Evolutionary conservation across 495 filamentous ascomycete genomes (phyloP).

Genomic region (Ascobolus immersus): DNA sequence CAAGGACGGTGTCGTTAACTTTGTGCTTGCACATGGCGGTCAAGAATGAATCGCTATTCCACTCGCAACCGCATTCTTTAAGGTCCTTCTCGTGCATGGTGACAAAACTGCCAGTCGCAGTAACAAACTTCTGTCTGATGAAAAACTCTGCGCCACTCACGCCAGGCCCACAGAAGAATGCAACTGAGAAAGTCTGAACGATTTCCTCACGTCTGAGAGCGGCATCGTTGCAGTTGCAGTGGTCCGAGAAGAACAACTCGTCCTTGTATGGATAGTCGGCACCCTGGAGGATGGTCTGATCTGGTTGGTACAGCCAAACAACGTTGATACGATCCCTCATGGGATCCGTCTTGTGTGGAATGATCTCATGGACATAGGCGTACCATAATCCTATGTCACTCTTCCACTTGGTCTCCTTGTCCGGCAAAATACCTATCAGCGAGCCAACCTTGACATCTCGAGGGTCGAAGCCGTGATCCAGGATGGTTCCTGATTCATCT

Average conservation of each 20-base stretch:
- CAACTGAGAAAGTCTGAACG: constrained; percentile 25
- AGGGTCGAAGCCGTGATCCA: background rate
- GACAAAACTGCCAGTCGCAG: constrained; percentile 26
- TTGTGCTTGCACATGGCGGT: constrained; percentile 12
- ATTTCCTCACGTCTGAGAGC: constrained; percentile 26
- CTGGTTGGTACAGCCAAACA: constrained; percentile 44
- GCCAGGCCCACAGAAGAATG: constrained; percentile 26
- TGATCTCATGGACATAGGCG: constrained; percentile 35
- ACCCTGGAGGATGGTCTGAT: constrained; percentile 36
- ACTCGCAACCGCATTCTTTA: background rate
- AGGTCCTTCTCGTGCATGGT: constrained; percentile 25
- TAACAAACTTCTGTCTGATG: constrained; percentile 38
- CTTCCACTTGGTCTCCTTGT: constrained; percentile 32
- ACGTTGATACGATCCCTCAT: constrained; percentile 25
- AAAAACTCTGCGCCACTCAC: constrained; percentile 27
- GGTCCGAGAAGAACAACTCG: constrained; percentile 51
- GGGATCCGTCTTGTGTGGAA: constrained; percentile 12
- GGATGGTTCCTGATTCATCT: constrained; percentile 5
- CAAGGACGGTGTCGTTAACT: constrained; percentile 32
- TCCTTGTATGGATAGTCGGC: constrained; percentile 40
- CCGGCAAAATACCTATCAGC: constrained; percentile 23
- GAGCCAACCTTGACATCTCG: constrained; percentile 21
- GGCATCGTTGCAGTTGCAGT: constrained; percentile 36
- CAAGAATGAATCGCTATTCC: constrained; percentile 2
- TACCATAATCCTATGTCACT: constrained; percentile 28